Conservation (phyloP, 768 basidiomycete species). For the Myochromella boudieri region DNA sequence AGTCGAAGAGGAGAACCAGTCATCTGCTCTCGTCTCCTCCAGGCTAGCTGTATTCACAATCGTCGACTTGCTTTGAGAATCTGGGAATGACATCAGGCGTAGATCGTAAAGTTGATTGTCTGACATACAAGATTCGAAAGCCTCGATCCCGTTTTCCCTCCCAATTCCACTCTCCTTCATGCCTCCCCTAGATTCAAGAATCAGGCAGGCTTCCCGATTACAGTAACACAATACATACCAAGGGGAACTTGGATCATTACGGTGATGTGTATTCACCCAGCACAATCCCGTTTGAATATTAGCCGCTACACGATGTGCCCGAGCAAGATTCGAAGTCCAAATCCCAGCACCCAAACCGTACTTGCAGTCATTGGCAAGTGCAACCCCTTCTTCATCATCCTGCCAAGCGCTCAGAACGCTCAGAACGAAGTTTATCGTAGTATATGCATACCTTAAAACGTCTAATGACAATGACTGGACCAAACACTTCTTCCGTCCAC, state of each 20-base stretch:
- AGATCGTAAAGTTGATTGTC: background rate
- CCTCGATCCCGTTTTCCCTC: conserved; percentile 83
- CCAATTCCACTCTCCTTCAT: conserved; percentile 91
- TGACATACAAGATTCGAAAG: conserved; percentile 71
- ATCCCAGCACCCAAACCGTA: conserved; percentile 82
- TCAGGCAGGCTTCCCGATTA: background rate
- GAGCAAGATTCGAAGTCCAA: conserved; percentile 75
- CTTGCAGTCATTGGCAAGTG: conserved; percentile 71
- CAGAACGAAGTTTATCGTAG: background rate
- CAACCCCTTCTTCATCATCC: conserved; percentile 65
- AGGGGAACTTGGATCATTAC: conserved; percentile 87
- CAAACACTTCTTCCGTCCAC: conserved; percentile 86
- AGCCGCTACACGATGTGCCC: conserved; percentile 73
- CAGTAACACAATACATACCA: conserved; percentile 49
- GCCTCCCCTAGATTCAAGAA: conserved; percentile 60
- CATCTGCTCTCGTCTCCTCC: conserved; percentile 63
- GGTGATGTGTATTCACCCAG: conserved; percentile 89
- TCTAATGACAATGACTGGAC: conserved; percentile 77
- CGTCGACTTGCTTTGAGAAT: conserved; percentile 83
- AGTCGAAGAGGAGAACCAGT: conserved; percentile 72
- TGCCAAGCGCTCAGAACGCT: conserved; percentile 20
- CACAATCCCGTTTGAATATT: conserved; percentile 74
- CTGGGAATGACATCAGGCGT: conserved; percentile 32
- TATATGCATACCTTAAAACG: conserved; percentile 31
- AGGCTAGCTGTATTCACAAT: conserved; percentile 70